Evolutionary conservation across 202 grass and related monocot species (phyloP).

Genomic region (Bolboschoenoplectus hybrid): DNA sequence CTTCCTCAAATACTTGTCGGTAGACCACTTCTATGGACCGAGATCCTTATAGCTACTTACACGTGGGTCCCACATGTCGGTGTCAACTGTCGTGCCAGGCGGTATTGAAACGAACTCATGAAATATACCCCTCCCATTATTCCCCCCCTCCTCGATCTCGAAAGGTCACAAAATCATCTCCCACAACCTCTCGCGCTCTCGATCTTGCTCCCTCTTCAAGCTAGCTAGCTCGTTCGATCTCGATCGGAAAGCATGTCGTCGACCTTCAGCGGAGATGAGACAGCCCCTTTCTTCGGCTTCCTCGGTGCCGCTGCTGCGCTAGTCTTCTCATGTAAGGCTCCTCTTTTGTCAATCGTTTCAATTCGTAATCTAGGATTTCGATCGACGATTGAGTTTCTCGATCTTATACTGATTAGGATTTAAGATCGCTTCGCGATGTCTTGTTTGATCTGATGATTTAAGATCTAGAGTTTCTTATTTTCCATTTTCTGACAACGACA

Average conservation of each 20-base stretch:
- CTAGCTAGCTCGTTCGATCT: not conserved
- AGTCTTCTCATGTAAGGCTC: conserved; percentile 82
- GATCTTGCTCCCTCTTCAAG: not conserved
- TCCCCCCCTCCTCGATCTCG: not conserved
- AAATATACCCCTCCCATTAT: not conserved
- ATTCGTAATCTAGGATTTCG: not conserved
- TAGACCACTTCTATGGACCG: conserved; percentile 10
- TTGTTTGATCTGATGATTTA: conserved; percentile 34
- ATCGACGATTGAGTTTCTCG: conserved; percentile 8
- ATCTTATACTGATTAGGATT: not conserved
- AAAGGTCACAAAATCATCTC: conserved; percentile 11
- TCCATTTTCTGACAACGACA: not conserved
- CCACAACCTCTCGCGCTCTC: conserved; percentile 17
- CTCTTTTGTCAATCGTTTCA: not conserved
- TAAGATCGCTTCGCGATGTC: not conserved
- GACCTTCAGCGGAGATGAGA: conserved; percentile 95
- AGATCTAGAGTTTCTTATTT: not conserved
- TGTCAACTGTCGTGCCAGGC: not conserved
- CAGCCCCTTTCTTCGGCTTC: conserved; percentile 99
- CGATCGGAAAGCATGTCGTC: conserved; percentile 56
- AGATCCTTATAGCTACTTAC: not conserved
- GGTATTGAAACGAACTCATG: not conserved
- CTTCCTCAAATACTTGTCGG: not conserved
- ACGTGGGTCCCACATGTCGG: conserved; percentile 20
- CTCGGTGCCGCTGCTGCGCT: conserved; percentile 95